Percentiles rank a stretch among this genome's conserved stretches.
These are phyloP conservation scores for Arctium minus DNA, from an alignment of 129 eudicot species.

Conservation along the genomic window DNA sequence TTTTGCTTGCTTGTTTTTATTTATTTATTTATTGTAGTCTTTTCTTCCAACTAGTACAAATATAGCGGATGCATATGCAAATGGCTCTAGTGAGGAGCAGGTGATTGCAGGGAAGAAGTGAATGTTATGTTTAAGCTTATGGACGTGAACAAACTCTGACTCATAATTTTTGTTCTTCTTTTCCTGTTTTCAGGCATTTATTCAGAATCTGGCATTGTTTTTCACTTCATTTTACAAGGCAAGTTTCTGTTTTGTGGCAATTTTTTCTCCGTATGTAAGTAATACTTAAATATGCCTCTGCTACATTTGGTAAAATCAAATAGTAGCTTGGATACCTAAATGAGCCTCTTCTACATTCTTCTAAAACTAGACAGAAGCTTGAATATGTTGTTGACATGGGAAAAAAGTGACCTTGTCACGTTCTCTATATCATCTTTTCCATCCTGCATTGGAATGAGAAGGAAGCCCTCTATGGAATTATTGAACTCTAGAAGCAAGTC, in stretches of 20 bases:
- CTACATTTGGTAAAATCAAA: neutral
- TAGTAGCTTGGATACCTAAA: neutral
- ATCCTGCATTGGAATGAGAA: neutral
- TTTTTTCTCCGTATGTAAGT: slow-evolving; percentile 1
- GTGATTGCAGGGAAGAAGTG: slow-evolving; percentile 36
- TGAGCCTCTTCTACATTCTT: neutral
- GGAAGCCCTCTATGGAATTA: neutral
- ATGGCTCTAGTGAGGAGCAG: slow-evolving; percentile 91
- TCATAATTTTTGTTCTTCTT: neutral
- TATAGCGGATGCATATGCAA: slow-evolving; percentile 78
- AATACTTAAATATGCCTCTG: neutral
- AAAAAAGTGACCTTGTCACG: neutral
- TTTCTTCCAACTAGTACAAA: slow-evolving; percentile 72
- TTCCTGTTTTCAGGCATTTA: slow-evolving; percentile 71
- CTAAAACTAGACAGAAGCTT: neutral
- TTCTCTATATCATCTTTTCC: neutral
- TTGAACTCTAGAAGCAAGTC: neutral
- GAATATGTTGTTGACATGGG: neutral
- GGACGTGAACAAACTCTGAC: neutral
- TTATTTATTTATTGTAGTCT: slow-evolving; percentile 36
- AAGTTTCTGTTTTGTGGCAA: slow-evolving; percentile 18
- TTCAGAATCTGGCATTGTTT: slow-evolving; percentile 95
- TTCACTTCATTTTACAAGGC: slow-evolving; percentile 94
- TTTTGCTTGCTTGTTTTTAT: slow-evolving; percentile 7
- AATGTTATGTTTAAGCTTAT: neutral